These are phyloP conservation scores for Eragrostis curvula DNA, from an alignment of 176 grass and related monocot genomes.

Conservation along the genomic window DNA sequence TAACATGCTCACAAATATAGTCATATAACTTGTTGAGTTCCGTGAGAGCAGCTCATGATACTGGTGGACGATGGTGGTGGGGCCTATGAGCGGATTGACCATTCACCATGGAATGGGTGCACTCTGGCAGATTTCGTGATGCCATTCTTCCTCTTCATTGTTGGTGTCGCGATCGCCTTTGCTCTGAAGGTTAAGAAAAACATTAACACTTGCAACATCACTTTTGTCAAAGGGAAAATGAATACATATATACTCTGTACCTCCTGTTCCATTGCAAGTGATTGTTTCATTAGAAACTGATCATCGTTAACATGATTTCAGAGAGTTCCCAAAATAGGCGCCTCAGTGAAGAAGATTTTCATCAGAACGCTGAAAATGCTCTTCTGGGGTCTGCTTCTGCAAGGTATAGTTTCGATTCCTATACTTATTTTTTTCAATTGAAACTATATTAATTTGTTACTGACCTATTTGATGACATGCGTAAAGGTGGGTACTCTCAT, in stretches of 20 bases:
- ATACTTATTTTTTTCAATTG: background rate
- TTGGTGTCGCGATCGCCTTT: slow-evolving; percentile 85
- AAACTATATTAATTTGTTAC: background rate
- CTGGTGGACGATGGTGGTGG: slow-evolving; percentile 85
- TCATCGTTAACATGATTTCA: slow-evolving; percentile 28
- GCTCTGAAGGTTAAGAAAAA: slow-evolving; percentile 66
- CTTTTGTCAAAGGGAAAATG: too few species aligned
- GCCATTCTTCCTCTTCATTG: slow-evolving; percentile 98
- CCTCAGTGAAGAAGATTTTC: slow-evolving; percentile 49
- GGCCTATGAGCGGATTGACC: slow-evolving; percentile 74
- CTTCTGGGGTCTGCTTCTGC: slow-evolving; percentile 74
- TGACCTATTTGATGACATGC: background rate
- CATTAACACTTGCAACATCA: too few species aligned
- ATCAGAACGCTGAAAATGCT: slow-evolving; percentile 73
- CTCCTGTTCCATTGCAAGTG: background rate
- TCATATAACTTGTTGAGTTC: slow-evolving; percentile 6
- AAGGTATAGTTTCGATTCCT: slow-evolving; percentile 35
- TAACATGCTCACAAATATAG: background rate
- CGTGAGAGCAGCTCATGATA: slow-evolving; percentile 92
- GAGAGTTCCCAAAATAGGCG: slow-evolving; percentile 57
- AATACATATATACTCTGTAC: background rate
- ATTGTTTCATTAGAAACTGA: slow-evolving; percentile 8
- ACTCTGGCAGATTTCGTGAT: slow-evolving; percentile 92
- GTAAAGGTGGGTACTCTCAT: slow-evolving; percentile 85
- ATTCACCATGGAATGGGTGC: slow-evolving; percentile 87